Evolutionary conservation across 2,329 filamentous ascomycete species (phyloP).

Genomic region (Diaporthe amygdali): DNA sequence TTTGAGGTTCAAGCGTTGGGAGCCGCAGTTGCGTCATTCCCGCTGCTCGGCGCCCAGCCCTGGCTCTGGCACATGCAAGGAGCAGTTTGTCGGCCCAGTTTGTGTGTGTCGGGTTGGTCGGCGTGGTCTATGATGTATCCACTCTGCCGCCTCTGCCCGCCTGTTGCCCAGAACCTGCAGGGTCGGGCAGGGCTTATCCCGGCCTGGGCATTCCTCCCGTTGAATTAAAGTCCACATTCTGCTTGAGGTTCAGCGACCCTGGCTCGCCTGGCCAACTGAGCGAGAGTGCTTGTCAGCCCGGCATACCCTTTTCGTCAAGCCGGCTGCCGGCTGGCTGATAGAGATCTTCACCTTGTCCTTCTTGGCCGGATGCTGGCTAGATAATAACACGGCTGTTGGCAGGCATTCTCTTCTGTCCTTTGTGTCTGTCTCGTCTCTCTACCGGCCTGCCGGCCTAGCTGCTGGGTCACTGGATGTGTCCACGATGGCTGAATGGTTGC

Average conservation of each 20-base stretch:
- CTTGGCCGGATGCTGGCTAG: background rate
- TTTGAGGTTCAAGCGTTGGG: slow-evolving; percentile 3
- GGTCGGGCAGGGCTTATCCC: slow-evolving; percentile 3
- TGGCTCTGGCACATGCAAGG: slow-evolving; percentile 1
- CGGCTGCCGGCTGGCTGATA: background rate
- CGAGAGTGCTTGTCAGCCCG: background rate
- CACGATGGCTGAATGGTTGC: too few species aligned
- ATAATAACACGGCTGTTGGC: background rate
- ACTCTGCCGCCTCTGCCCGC: background rate
- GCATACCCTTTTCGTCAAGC: slow-evolving; percentile 8
- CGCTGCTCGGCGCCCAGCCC: slow-evolving; percentile 6
- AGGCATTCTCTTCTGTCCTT: background rate
- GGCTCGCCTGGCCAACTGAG: too few species aligned
- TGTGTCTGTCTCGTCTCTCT: background rate
- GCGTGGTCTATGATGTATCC: background rate
- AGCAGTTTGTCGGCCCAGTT: background rate
- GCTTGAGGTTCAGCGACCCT: too few species aligned
- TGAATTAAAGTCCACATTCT: background rate
- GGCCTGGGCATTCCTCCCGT: slow-evolving; percentile 5
- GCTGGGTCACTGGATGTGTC: background rate
- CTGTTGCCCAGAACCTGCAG: background rate
- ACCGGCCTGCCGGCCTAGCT: background rate
- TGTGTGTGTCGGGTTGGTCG: background rate
- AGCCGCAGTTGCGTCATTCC: slow-evolving; percentile 16
- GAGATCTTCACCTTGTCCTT: slow-evolving; percentile 8